Base-by-base conservation (phyloP, 352 stramenopile species). In the Globisporangium barbulae region DNA sequence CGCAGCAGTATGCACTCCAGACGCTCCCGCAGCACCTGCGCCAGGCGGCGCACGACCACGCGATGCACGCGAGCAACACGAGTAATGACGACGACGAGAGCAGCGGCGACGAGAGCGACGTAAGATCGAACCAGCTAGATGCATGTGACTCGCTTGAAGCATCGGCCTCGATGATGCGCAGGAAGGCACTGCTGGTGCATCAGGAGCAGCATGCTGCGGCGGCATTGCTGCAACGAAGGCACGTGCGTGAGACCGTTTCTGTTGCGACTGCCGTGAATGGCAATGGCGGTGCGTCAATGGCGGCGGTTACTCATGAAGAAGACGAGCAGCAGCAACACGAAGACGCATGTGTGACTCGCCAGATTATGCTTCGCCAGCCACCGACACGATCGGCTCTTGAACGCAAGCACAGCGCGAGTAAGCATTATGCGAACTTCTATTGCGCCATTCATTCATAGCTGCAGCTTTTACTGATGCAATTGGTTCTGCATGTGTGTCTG, bases 1-100 rank as follows among this genome's bases (percentile, higher is more conserved):
- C 28, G 30, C 57, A 55, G 7, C 57, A 63, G 44, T 63, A 31
- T 48, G 44, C 44, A 15, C 57, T 63, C 9, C 57, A 63, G 21
- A 56, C 57, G 21, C 57, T 63, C 8, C 45, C 57, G 33, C 57
- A 63, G 57, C 57, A 54, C 45, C 12, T 63, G 30, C 44, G 50
- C 31, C 22, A 44, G 52, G 52, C 52, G 31, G 52, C 52, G 19
- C 52, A 58, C 52, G 31, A 58, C 19, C 31, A 58, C 52, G 50
- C 30, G 30, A 15, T 56, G 8, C 50, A 42, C 8, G 15, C 22
- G 28, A 37, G 31, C 56, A 41, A 48, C 30, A 35, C 42, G 30
- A 47, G 28, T 12, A 6, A 47, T 19, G 22, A 42, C n/a, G 25
- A 19, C 0, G 31, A 63, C 42, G 22, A 5, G 28, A 55, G 57